Base-by-base conservation (phyloP, 2,329 filamentous ascomycete species). In the Scedosporium dehoogii region DNA sequence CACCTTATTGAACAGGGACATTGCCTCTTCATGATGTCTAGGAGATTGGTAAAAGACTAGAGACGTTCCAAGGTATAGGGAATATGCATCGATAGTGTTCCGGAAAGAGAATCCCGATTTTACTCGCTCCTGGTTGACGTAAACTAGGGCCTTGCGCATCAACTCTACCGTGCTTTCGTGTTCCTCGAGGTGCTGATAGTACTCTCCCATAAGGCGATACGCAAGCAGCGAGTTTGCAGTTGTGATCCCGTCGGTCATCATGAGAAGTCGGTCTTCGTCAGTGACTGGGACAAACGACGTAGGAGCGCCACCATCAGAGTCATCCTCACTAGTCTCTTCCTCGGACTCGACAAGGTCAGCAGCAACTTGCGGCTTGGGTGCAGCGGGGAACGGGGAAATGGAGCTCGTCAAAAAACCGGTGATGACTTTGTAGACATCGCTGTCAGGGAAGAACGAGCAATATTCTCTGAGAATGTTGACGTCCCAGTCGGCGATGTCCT, bases 41-140 rank as follows among this genome's bases (percentile, higher is more conserved):
- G 94, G 94, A 0, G 91, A 88, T 71, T 97, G 92, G 67, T 96
- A 91, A 68, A 92, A 90, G 2, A 99, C 91, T 21, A 97, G 75
- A 0, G 92, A 87, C n/a, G 92, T 97, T 9, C 85, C 94, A 6
- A 99, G 84, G 51, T 85, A 88, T 53, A 91, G 82, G 63, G 86
- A 90, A 62, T 94, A 81, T 1, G 89, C 84, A 73, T 96, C 91
- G 59, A 81, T 79, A 5, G 85, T 88, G 68, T 92, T 85, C 57
- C 80, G 77, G 59, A 96, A 86, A 1, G 76, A 72, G 53, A 96
- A 71, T 0, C 91, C 91, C 6, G 86, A 90, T 69, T 85, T 87
- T 48, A 76, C 78, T 0, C 83, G 80, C 71, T 92, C 85, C 4
- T 79, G 76, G 10, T 77, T 73, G 25, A 90, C 71, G 12, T 87